Conservation (phyloP, 1,284 basidiomycete species). For the Ceratobasidium sp. region DNA sequence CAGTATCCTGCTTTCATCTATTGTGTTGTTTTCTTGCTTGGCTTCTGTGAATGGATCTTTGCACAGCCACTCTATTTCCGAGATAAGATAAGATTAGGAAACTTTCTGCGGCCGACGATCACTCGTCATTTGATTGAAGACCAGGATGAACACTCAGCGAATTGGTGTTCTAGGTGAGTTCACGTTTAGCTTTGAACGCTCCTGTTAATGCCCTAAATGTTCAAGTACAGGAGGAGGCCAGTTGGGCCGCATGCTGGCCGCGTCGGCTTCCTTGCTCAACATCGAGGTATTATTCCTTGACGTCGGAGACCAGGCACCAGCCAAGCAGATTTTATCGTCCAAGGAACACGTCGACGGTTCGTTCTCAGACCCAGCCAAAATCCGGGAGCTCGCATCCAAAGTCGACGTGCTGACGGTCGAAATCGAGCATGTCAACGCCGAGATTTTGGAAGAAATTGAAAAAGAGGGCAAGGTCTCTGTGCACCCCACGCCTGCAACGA, state of each 20-base stretch:
- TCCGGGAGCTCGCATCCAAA: constrained; percentile 78
- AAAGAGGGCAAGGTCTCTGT: constrained; percentile 65
- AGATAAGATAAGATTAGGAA: constrained; percentile 29
- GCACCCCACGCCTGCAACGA: constrained; percentile 86
- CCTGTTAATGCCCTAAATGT: neutral
- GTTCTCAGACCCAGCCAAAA: constrained; percentile 83
- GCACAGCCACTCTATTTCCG: constrained; percentile 21
- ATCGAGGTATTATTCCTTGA: constrained; percentile 91
- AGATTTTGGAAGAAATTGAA: constrained; percentile 74
- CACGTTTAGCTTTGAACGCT: neutral
- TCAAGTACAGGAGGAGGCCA: constrained; percentile 86
- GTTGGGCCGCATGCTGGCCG: constrained; percentile 96
- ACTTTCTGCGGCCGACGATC: constrained; percentile 33
- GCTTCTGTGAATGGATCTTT: constrained; percentile 27
- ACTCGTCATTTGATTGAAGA: neutral
- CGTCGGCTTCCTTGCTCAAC: constrained; percentile 88
- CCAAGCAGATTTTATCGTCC: constrained; percentile 85
- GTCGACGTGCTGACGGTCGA: constrained; percentile 95
- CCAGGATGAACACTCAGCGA: constrained; percentile 24
- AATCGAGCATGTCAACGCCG: constrained; percentile 95
- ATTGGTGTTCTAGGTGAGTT: constrained; percentile 33
- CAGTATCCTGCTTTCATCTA: constrained; percentile 15
- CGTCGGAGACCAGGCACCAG: constrained; percentile 78
- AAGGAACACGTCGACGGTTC: constrained; percentile 85
- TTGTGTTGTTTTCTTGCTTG: constrained; percentile 4